Conservation (phyloP, 352 stramenopile genomes). For the Globisporangium paroecandrum region DNA sequence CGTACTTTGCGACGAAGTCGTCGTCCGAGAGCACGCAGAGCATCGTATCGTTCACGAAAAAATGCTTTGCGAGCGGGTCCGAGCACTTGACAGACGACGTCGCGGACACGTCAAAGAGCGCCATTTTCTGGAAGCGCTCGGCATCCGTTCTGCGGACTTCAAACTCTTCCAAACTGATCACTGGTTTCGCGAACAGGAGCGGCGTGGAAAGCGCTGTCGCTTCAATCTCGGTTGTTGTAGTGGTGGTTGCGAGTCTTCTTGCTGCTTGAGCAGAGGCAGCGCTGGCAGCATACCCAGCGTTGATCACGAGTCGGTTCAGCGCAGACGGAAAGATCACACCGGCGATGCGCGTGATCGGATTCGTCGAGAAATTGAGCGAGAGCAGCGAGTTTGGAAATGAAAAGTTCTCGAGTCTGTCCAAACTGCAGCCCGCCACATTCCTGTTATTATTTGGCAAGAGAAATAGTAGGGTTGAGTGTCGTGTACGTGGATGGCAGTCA, state of each 20-base stretch:
- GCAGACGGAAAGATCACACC: constrained; percentile 33
- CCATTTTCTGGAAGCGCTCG: constrained; percentile 21
- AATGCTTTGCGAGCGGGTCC: constrained; percentile 26
- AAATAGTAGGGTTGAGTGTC: neutral
- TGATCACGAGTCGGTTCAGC: constrained; percentile 24
- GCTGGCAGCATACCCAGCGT: constrained; percentile 2
- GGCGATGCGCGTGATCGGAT: constrained; percentile 31
- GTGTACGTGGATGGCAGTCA: neutral
- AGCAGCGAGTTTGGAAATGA: constrained; percentile 27
- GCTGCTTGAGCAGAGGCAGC: neutral
- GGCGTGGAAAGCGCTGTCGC: neutral
- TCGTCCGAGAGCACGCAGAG: constrained; percentile 38
- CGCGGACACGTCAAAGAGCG: constrained; percentile 14
- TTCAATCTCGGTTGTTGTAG: neutral
- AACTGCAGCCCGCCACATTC: constrained; percentile 14
- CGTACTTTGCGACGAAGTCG: constrained; percentile 37
- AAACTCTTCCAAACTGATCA: constrained; percentile 28
- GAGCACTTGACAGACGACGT: constrained; percentile 23
- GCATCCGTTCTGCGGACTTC: constrained; percentile 35
- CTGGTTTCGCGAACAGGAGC: constrained; percentile 5
- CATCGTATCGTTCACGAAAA: constrained; percentile 40
- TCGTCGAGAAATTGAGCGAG: constrained; percentile 35
- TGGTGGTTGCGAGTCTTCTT: neutral
- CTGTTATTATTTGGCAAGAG: neutral
- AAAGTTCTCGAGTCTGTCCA: constrained; percentile 29